Percentiles rank a stretch among this genome's conserved stretches.
Evolutionary conservation across 140 eudicot genomes (phyloP).

Genomic region (Erigeron philadelphicus): DNA sequence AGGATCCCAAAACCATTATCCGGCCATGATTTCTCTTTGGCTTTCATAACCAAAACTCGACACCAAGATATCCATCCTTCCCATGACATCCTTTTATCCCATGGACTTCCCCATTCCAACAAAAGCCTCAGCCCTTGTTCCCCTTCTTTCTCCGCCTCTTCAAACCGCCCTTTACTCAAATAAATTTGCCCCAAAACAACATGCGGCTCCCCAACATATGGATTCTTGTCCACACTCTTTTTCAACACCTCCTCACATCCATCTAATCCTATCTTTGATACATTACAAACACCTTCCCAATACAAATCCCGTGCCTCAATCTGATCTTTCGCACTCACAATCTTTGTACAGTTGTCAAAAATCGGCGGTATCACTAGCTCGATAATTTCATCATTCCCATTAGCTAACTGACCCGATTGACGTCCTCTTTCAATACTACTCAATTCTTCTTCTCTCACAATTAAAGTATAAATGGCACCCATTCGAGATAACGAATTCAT

Average conservation of each 20-base stretch:
- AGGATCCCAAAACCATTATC: conserved; percentile 58
- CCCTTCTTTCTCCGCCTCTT: conserved; percentile 52
- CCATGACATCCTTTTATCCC: conserved; percentile 90
- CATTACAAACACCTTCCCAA: conserved; percentile 78
- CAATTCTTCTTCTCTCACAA: conserved; percentile 66
- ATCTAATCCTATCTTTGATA: conserved; percentile 29
- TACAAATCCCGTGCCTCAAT: conserved; percentile 63
- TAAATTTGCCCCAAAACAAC: conserved; percentile 65
- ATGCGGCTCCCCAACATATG: conserved; percentile 66
- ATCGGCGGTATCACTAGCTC: conserved; percentile 82
- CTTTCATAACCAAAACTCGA: conserved; percentile 66
- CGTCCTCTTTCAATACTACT: conserved; percentile 12
- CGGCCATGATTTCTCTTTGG: conserved; percentile 72
- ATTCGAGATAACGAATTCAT: conserved; percentile 63
- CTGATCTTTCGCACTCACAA: conserved; percentile 57
- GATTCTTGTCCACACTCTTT: conserved; percentile 48
- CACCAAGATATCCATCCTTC: conserved; percentile 85
- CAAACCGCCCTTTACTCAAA: conserved; percentile 53
- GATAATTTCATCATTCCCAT: conserved; percentile 42
- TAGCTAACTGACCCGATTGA: not conserved
- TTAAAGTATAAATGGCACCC: conserved; percentile 64
- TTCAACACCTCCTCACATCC: conserved; percentile 39
- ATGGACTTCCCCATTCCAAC: conserved; percentile 81
- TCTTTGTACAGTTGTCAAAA: conserved; percentile 50
- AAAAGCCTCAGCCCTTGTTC: conserved; percentile 54